Evolutionary conservation across 345 rosid genomes (phyloP), one percentile per base, ranked within the genome.

Genomic region (Brassica nigra): DNA sequence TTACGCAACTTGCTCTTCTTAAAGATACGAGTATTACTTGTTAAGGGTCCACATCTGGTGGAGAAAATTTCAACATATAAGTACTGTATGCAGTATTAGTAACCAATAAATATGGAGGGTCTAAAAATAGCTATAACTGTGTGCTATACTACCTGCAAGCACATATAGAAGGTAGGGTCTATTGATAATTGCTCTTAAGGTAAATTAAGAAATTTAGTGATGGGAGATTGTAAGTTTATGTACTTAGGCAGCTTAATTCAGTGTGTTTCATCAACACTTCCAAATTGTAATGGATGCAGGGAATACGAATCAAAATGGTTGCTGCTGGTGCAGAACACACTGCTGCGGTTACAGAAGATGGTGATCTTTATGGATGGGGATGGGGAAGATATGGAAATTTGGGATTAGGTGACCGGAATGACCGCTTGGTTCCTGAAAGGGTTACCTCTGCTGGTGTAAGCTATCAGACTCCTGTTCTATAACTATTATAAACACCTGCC

Each of bases 241-340:
- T 39, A 20, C 66, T 67, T 82, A 78, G 55, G 77, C 62, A 65
- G 33, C 20, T 47, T 70, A 44, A 57, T 59, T 23, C n/a, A 2
- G 23, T 27, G 58, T 66, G 70, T 80, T 34, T 16, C 28, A 52
- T 76, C 65, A 58, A 44, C 55, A 27, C 65, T 55, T 71, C 18
- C 28, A 71, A 72, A 39, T 77, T 76, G 18, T 72, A 62, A 49
- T 73, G 81, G 54, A 28, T 88, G 86, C 80, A 95, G 98, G 97
- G 92, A 36, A 81, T 87, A 54, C 80, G 90, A 4, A 83, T 91
- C 81, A 95, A 89, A 89, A 84, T 90, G 93, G 97, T 95, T 59
- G 97, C 97, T 76, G 96, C 96, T 76, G 98, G 97, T 81, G 98
- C 98, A 73, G 99, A 95, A 81, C 99, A 95, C 87, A 90, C 96